Base-by-base conservation (phyloP, 768 basidiomycete species). In the Trichaptum fuscoviolaceum region DNA sequence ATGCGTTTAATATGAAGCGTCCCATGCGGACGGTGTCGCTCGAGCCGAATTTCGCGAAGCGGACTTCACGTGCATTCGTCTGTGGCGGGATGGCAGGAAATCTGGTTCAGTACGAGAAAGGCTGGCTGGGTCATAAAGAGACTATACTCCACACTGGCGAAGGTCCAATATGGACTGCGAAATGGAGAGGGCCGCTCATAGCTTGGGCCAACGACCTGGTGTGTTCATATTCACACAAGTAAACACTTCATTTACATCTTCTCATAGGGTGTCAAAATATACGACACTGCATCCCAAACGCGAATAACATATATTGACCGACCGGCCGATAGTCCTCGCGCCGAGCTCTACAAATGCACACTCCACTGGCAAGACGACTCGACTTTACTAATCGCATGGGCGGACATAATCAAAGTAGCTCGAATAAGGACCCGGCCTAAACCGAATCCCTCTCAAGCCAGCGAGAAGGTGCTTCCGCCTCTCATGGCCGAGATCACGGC, bases 161-260 rank as follows among this genome's bases (percentile, higher is more conserved):
- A 77, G 97, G 96, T 12, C 93, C 97, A 0, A 93, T 99, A 64
- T 98, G 95, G 95, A 87, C 89, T 63, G 87, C 89, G 10, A 84
- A 90, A 66, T 99, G 97, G 97, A 81, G 87, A 71, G 89, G 88
- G 1, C 84, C 84, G 62, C 80, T 97, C 34, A 94, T 98, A 69
- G 95, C 95, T 0, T 99, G 97, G 97, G 94, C 96, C 2, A 97
- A 95, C 70, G 97, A 99, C 74, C 71, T 87, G 58, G 94, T 95
- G 69, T 73, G 88, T 75, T 23, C 26, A 20, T 24, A 30, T 65
- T 57, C 26, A 57, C 1, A 12, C 42, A 52, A 20, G 20, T 52
- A 52, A 35, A 23, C 1, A 9, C 66, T 57, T 15, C 57, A n/a
- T 66, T 23, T 65, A 26, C 61, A 15, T 68, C 17, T 63, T 57